phyloP scores from a whole-genome alignment of 2,329 filamentous ascomycete species.

The Trichoderma oligosporum region DNA sequence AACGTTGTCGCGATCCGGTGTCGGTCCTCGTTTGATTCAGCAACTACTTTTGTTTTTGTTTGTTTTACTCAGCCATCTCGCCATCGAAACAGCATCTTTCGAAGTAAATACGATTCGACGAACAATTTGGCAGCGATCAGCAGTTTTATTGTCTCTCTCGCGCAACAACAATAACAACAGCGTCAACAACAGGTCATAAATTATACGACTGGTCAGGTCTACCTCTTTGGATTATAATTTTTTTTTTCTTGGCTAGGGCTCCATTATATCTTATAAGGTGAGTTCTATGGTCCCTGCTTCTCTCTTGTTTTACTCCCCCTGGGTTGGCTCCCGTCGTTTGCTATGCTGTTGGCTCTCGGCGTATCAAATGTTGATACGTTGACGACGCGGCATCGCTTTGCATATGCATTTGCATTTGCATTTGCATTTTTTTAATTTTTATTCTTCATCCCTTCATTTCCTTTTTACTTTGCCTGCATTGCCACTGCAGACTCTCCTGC shows the following conservation, averaged over 20 bases:
- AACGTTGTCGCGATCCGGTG: not conserved
- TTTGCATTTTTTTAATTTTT: not conserved
- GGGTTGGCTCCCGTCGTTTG: not conserved
- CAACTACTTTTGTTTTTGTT: no score
- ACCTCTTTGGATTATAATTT: not conserved
- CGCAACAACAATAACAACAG: no score
- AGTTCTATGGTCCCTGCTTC: not conserved
- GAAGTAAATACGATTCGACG: not conserved
- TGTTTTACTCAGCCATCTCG: no score
- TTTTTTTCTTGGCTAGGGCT: not conserved
- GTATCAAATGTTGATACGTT: not conserved
- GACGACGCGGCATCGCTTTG: not conserved
- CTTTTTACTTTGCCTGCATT: not conserved
- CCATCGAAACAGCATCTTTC: no score
- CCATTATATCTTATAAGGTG: not conserved
- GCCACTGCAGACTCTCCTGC: conserved; percentile 5
- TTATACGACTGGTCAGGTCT: not conserved
- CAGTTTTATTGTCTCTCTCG: not conserved
- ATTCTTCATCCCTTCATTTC: not conserved
- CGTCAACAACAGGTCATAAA: not conserved
- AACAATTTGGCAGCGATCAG: conserved; percentile 9
- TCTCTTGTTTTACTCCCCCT: not conserved
- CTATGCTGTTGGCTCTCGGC: not conserved
- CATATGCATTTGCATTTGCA: no score
- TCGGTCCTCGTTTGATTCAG: not conserved